A percentile compares a stretch with the other conserved stretches of the same genome.
These are phyloP conservation scores for Fusarium nelsonii DNA, from an alignment of 2,329 filamentous ascomycete genomes.

Conservation along the genomic window DNA sequence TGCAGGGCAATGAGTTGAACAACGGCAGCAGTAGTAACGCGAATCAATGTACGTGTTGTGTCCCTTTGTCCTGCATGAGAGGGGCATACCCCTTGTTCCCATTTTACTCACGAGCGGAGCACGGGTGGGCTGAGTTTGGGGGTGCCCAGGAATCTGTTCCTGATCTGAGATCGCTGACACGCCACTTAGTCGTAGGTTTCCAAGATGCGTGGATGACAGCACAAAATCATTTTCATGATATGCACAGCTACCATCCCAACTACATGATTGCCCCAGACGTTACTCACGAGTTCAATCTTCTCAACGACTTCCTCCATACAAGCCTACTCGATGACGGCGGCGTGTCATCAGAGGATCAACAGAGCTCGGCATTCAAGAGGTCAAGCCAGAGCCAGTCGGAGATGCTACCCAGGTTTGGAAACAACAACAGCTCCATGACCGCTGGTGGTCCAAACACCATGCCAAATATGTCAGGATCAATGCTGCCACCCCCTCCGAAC, in stretches of 20 bases:
- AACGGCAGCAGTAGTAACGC: slow-evolving; percentile 69
- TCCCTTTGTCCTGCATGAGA: slow-evolving; percentile 40
- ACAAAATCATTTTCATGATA: slow-evolving; percentile 84
- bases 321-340: slow-evolving; percentile 88
- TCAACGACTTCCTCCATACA: slow-evolving; percentile 96
- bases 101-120: slow-evolving; percentile 46
- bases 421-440: slow-evolving; percentile 38
- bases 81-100: slow-evolving; percentile 39
- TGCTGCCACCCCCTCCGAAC: slow-evolving; percentile 62
- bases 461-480: slow-evolving; percentile 52
- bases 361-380: slow-evolving; percentile 59
- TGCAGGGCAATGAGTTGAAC: slow-evolving; percentile 70
- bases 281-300: slow-evolving; percentile 94
- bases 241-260: slow-evolving; percentile 92
- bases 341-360: slow-evolving; percentile 75
- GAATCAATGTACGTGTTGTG: slow-evolving; percentile 77
- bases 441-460: slow-evolving; percentile 41
- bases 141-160: slow-evolving; percentile 36
- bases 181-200: slow-evolving; percentile 77
- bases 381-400: slow-evolving; percentile 60
- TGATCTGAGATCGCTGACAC: slow-evolving; percentile 47
- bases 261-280: slow-evolving; percentile 96
- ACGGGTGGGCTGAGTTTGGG: slow-evolving; percentile 42
- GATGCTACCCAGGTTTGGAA: slow-evolving; percentile 63
- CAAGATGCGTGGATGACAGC: slow-evolving; percentile 83